A percentile compares a stretch with the other conserved stretches of the same genome.
Evolutionary conservation across 2,329 filamentous ascomycete genomes (phyloP).

Genomic region (Cercospora brassicicola): DNA sequence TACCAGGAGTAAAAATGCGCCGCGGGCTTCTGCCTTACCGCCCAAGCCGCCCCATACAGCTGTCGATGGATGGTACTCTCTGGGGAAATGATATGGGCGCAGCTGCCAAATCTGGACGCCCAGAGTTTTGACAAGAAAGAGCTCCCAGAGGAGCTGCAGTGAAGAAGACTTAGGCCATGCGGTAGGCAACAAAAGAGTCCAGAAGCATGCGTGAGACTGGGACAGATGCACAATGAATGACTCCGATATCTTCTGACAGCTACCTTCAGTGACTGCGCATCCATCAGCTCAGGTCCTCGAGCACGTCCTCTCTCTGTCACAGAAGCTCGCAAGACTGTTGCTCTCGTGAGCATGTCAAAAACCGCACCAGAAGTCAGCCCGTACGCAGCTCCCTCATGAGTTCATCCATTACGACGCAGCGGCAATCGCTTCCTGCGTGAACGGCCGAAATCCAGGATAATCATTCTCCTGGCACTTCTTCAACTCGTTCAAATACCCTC

Average conservation of each 20-base stretch:
- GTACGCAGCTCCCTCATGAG: not conserved
- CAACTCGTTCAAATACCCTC: slow-evolving; percentile 27
- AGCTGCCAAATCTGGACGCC: not conserved
- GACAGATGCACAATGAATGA: no score
- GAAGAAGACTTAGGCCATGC: not conserved
- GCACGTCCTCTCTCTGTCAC: no score
- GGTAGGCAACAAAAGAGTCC: not conserved
- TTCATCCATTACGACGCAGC: not conserved
- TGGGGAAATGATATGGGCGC: not conserved
- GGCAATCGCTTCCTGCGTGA: slow-evolving; percentile 8
- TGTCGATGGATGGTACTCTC: not conserved
- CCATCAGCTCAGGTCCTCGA: no score
- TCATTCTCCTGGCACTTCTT: slow-evolving; percentile 20
- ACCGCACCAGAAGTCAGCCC: not conserved
- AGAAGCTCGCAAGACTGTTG: not conserved
- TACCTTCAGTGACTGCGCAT: no score
- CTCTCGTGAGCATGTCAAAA: not conserved
- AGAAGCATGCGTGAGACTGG: no score
- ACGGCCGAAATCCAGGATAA: slow-evolving; percentile 29
- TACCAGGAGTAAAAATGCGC: not conserved
- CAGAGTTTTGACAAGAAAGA: not conserved
- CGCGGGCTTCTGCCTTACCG: not conserved
- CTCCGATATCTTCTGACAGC: no score
- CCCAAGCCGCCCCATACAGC: not conserved
- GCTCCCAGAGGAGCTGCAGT: not conserved